Evolutionary conservation across 2,329 filamentous ascomycete genomes (phyloP).

Genomic region (Botrytis elliptica): DNA sequence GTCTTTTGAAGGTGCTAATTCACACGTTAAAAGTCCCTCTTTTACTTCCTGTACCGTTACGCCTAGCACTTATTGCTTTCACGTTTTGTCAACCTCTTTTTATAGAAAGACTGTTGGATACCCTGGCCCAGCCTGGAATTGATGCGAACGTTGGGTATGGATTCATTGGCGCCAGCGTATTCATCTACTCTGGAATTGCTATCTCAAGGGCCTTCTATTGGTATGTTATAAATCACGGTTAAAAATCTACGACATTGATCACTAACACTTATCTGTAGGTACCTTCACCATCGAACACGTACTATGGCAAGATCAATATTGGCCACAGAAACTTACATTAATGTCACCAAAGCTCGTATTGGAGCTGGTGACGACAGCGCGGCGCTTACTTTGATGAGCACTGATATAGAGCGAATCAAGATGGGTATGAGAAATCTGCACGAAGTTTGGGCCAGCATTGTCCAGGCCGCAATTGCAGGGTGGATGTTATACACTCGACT

Average conservation of each 20-base stretch:
- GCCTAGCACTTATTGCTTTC: slow-evolving; percentile 28
- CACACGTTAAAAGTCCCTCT: slow-evolving; percentile 16
- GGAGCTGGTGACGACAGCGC: slow-evolving; percentile 22
- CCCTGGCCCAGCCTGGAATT: slow-evolving; percentile 26
- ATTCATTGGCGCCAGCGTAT: slow-evolving; percentile 26
- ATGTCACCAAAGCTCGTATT: slow-evolving; percentile 41
- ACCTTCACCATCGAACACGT: slow-evolving; percentile 15
- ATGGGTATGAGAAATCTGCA: neutral
- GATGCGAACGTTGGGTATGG: slow-evolving; percentile 26
- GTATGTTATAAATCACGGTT: neutral
- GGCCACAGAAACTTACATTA: slow-evolving; percentile 51
- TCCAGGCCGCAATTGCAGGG: slow-evolving; percentile 41
- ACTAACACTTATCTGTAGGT: slow-evolving; percentile 2
- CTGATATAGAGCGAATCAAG: slow-evolving; percentile 29
- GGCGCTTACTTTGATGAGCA: slow-evolving; percentile 34
- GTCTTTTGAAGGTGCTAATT: slow-evolving; percentile 32
- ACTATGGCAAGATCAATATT: slow-evolving; percentile 40
- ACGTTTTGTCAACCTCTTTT: slow-evolving; percentile 30
- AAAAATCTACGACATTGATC: neutral
- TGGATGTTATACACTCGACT: slow-evolving; percentile 39
- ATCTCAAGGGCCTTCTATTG: slow-evolving; percentile 17
- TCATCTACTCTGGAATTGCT: slow-evolving; percentile 28
- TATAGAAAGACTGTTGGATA: slow-evolving; percentile 25
- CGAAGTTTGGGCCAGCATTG: neutral
- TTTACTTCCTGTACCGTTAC: slow-evolving; percentile 23